Conservation (phyloP, 176 grass and related monocot species). For the Metroxylon sagu region DNA sequence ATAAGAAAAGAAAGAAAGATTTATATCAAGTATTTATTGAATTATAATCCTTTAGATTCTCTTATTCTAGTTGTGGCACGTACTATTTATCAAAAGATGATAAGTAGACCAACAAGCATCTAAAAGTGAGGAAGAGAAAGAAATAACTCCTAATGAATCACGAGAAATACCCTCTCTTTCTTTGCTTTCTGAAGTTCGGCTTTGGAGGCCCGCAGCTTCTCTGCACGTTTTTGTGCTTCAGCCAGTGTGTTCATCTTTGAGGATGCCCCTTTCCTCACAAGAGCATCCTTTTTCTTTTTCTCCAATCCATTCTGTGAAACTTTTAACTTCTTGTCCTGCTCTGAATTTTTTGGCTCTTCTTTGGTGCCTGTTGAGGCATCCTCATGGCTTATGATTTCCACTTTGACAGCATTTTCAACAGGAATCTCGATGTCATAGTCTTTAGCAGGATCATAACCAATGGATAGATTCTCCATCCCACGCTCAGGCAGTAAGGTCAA, state of each 20-base stretch:
- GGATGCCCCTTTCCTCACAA: slow-evolving; percentile 39
- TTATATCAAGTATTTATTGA: too few relatives aligned
- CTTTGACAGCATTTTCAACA: slow-evolving; percentile 28
- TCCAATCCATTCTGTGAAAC: slow-evolving; percentile 53
- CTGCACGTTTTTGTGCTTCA: slow-evolving; percentile 92
- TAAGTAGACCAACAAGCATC: too few relatives aligned
- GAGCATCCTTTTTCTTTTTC: slow-evolving; percentile 68
- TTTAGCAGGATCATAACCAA: slow-evolving; percentile 78
- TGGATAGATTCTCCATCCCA: slow-evolving; percentile 41
- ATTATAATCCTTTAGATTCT: too few relatives aligned
- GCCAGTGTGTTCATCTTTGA: slow-evolving; percentile 41
- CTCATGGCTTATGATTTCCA: slow-evolving; percentile 38
- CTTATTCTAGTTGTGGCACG: too few relatives aligned
- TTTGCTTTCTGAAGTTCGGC: slow-evolving; percentile 80
- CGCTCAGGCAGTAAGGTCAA: slow-evolving; percentile 63
- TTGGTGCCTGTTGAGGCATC: slow-evolving; percentile 28
- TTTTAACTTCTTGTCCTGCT: slow-evolving; percentile 62
- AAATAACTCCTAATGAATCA: slow-evolving; percentile 4
- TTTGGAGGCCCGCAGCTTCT: slow-evolving; percentile 77
- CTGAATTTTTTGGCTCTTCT: slow-evolving; percentile 42
- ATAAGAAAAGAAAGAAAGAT: too few relatives aligned
- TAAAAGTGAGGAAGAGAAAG: not conserved
- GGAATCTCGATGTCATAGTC: slow-evolving; percentile 60
- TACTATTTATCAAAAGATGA: too few relatives aligned
- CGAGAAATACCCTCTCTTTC: slow-evolving; percentile 69